phyloP scores from a whole-genome alignment of 257 asterid genomes.

The Cordia subcordata region DNA sequence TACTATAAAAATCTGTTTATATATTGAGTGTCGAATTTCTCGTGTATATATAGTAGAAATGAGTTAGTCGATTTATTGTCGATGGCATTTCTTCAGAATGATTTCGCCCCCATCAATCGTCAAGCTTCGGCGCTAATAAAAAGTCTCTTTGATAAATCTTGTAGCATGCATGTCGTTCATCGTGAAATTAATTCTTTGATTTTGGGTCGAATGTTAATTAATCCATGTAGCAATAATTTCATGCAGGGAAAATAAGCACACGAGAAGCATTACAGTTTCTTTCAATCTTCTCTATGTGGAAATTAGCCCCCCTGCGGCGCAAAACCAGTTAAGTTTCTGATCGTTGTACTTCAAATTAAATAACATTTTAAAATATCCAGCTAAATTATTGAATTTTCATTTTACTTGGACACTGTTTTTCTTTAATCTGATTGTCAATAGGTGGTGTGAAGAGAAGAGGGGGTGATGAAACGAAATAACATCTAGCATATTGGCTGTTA shows the following conservation, averaged over 20 bases:
- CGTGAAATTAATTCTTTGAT: too few relatives aligned
- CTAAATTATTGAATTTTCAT: neutral
- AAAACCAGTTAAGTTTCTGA: constrained; percentile 57
- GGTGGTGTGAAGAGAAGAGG: constrained; percentile 58
- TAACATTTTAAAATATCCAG: too few relatives aligned
- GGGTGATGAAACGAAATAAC: constrained; percentile 26
- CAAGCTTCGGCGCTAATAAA: constrained; percentile 40
- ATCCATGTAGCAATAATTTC: neutral
- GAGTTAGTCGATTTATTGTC: neutral
- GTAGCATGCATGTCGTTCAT: too few relatives aligned
- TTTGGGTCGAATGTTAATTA: too few relatives aligned
- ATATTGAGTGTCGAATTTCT: too few relatives aligned
- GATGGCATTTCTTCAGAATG: constrained; percentile 36
- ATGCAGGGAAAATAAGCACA: constrained; percentile 51
- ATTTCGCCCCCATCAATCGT: constrained; percentile 17
- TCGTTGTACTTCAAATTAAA: neutral
- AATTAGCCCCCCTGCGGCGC: constrained; percentile 55
- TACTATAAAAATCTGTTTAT: neutral
- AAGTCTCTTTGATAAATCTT: too few relatives aligned
- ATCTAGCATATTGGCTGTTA: constrained; percentile 13
- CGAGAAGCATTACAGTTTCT: constrained; percentile 43
- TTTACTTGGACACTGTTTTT: neutral
- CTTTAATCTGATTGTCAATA: constrained; percentile 17
- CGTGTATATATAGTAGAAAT: too few relatives aligned
- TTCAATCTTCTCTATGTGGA: constrained; percentile 43